phyloP scores from a whole-genome alignment of 176 grass and related monocot species.

The Urochloa ruziziensis region DNA sequence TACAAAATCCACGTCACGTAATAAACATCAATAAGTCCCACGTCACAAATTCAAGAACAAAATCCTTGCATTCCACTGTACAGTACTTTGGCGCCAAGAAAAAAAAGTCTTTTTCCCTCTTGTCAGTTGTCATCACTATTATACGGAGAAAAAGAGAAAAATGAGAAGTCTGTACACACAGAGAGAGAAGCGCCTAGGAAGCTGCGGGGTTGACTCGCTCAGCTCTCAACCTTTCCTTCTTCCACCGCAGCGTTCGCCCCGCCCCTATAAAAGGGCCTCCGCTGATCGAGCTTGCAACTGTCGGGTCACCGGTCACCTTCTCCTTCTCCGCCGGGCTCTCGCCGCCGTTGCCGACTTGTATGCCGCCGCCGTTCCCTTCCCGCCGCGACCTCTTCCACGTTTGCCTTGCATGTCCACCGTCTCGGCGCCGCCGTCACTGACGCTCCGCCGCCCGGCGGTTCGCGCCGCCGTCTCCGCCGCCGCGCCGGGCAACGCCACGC shows the following conservation, averaged over 20 bases:
- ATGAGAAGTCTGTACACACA: too few species aligned
- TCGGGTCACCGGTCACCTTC: too few species aligned
- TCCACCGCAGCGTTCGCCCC: background rate
- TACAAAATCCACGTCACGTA: background rate
- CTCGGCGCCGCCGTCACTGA: constrained; percentile 19
- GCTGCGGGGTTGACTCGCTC: constrained; percentile 27
- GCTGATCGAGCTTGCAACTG: background rate
- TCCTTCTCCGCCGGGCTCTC: background rate
- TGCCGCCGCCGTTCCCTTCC: too few species aligned
- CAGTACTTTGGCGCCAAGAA: background rate
- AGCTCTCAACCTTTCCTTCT: background rate
- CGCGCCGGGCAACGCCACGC: constrained; percentile 7
- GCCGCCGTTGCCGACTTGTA: constrained; percentile 17
- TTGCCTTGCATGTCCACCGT: constrained; percentile 55
- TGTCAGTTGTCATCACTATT: too few species aligned
- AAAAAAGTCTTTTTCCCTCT: too few species aligned
- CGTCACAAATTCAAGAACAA: background rate
- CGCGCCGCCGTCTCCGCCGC: background rate
- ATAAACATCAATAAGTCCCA: background rate
- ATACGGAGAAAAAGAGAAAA: too few species aligned
- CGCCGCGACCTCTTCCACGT: background rate
- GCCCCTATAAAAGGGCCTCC: background rate
- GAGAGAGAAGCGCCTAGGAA: constrained; percentile 17
- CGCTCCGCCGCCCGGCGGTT: constrained; percentile 18
- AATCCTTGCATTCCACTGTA: background rate